phyloP scores from a whole-genome alignment of 2,329 filamentous ascomycete genomes.

The Stromatinia cepivora region DNA sequence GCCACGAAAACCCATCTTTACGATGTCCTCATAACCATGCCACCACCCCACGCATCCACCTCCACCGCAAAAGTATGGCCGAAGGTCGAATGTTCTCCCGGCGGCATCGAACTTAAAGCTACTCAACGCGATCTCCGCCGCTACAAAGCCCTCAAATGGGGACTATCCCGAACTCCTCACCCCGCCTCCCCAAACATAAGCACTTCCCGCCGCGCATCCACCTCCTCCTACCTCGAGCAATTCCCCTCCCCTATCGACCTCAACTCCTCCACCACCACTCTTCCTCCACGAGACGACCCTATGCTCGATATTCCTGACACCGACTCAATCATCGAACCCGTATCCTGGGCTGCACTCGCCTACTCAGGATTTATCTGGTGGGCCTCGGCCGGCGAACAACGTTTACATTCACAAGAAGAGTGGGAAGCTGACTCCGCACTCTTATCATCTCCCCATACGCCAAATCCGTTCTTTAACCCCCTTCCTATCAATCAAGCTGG shows the following conservation, averaged over 20 bases:
- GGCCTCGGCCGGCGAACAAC: slow-evolving; percentile 77
- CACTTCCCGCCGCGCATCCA: slow-evolving; percentile 24
- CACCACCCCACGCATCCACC: slow-evolving; percentile 59
- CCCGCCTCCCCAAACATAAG: slow-evolving; percentile 27
- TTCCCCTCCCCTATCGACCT: slow-evolving; percentile 26
- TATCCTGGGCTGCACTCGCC: slow-evolving; percentile 71
- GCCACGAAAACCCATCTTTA: slow-evolving; percentile 83
- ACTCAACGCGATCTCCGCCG: slow-evolving; percentile 88
- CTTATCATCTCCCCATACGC: slow-evolving; percentile 42
- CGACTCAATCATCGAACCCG: slow-evolving; percentile 60
- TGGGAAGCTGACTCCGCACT: slow-evolving; percentile 57
- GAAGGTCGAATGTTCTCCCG: slow-evolving; percentile 63
- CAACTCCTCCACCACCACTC: slow-evolving; percentile 32
- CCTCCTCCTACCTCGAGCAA: slow-evolving; percentile 26
- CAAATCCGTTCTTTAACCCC: slow-evolving; percentile 42
- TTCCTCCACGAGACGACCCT: slow-evolving; percentile 42
- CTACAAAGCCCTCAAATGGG: slow-evolving; percentile 67
- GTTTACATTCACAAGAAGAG: slow-evolving; percentile 60
- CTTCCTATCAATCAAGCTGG: slow-evolving; percentile 30
- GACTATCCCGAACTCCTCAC: slow-evolving; percentile 50
- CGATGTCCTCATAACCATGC: slow-evolving; percentile 85
- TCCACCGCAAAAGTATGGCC: slow-evolving; percentile 70
- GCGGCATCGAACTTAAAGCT: slow-evolving; percentile 68
- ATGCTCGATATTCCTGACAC: slow-evolving; percentile 49
- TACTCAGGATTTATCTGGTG: slow-evolving; percentile 89